These are phyloP conservation scores for Phymatotrichopsis omnivora DNA, from an alignment of 2,329 filamentous ascomycete species.

Conservation along the genomic window DNA sequence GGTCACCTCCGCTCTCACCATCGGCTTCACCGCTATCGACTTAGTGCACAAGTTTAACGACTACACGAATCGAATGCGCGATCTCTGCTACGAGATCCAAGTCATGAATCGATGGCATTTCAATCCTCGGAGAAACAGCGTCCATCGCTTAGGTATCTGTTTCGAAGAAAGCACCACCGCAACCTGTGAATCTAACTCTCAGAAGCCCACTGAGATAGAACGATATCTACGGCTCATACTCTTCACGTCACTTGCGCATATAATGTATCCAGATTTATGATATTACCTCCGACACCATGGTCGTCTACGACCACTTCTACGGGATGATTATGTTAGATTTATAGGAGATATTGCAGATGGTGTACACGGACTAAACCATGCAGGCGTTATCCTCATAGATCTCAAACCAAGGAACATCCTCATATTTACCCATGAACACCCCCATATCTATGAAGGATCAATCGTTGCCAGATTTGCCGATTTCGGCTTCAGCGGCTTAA, in stretches of 20 bases:
- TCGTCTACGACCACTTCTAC: constrained; percentile 2
- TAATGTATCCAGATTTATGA: constrained; percentile 4
- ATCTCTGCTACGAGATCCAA: constrained; percentile 9
- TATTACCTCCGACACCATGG: not conserved
- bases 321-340: not conserved
- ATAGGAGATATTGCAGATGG: constrained; percentile 9
- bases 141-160: not conserved
- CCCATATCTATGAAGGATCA: not conserved
- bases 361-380: constrained; percentile 3
- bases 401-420: constrained; percentile 9
- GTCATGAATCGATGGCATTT: constrained; percentile 1
- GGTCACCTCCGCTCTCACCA: not conserved
- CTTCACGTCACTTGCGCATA: constrained; percentile 3
- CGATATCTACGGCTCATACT: constrained; percentile 8
- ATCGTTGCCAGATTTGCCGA: constrained; percentile 4
- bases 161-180: constrained; percentile 1
- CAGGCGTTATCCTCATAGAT: constrained; percentile 4
- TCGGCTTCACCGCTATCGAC: not conserved
- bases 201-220: not conserved
- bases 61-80: constrained; percentile 3
- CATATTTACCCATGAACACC: not conserved
- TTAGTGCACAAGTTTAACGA: not conserved
- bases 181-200: not conserved
- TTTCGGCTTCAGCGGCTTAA: constrained; percentile 5
- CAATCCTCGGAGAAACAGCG: constrained; percentile 1